A percentile compares a stretch with the other conserved stretches of the same genome.
Evolutionary conservation across 108 stramenopile genomes (phyloP).

Genomic region (Cyclotella atomus): DNA sequence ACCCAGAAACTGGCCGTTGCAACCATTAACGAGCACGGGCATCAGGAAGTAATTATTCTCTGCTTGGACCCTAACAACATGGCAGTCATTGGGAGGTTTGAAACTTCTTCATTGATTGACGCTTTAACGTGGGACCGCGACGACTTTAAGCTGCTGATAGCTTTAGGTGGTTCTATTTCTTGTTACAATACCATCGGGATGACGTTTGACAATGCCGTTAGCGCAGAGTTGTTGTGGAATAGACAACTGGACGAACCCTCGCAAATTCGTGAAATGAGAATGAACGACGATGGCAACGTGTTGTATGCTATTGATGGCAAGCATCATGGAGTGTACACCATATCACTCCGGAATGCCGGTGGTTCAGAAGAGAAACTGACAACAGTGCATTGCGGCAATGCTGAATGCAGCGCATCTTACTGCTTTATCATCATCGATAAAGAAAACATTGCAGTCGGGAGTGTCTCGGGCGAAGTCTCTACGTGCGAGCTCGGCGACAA

Average conservation of each 20-base stretch:
- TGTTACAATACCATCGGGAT: constrained; percentile 7
- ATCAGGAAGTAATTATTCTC: not conserved
- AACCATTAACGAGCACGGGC: not conserved
- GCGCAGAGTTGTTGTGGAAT: constrained; percentile 7
- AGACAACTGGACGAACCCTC: not conserved
- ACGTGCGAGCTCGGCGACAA: not conserved
- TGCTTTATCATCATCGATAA: not conserved
- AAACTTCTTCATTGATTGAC: not conserved
- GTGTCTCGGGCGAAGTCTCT: constrained; percentile 6
- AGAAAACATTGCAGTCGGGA: not conserved
- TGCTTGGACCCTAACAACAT: constrained; percentile 16
- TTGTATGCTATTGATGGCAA: not conserved
- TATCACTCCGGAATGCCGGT: not conserved
- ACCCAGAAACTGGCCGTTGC: constrained; percentile 1
- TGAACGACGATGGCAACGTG: not conserved
- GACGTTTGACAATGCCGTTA: constrained; percentile 2
- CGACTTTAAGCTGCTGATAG: constrained; percentile 1
- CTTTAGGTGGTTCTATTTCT: not conserved
- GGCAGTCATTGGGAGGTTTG: not conserved
- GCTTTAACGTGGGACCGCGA: constrained; percentile 4
- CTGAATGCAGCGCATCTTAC: not conserved
- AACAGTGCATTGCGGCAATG: not conserved
- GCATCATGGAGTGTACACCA: not conserved
- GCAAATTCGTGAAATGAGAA: not conserved
- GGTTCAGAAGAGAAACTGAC: not conserved